phyloP scores from a whole-genome alignment of 108 stramenopile genomes.

The Skeletonema potamos region DNA sequence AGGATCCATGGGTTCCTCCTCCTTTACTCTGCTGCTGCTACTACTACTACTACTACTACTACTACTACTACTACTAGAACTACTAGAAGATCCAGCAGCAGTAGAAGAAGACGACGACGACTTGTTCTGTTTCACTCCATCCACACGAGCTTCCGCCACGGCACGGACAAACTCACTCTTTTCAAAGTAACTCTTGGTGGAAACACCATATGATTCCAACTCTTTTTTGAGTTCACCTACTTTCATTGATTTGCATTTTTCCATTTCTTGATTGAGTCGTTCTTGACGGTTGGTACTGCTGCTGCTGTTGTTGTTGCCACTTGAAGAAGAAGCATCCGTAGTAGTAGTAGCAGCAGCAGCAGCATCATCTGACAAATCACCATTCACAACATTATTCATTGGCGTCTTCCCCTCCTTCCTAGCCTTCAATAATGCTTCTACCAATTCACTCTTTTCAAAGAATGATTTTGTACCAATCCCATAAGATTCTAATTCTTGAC shows the following conservation, averaged over 20 bases:
- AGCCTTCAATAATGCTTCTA: slow-evolving; percentile 65
- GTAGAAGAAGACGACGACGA: neutral
- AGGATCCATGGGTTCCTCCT: slow-evolving; percentile 70
- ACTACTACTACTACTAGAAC: slow-evolving; percentile 5
- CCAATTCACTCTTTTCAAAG: slow-evolving; percentile 79
- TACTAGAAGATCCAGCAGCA: neutral
- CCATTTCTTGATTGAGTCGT: slow-evolving; percentile 34
- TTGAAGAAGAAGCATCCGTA: neutral
- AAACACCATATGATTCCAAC: slow-evolving; percentile 45
- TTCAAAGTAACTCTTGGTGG: slow-evolving; percentile 49
- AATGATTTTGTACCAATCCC: slow-evolving; percentile 71
- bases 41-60: neutral
- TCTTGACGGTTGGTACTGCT: slow-evolving; percentile 13
- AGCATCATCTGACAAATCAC: neutral
- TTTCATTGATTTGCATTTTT: slow-evolving; percentile 44
- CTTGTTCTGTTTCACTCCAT: slow-evolving; percentile 49
- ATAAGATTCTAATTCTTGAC: slow-evolving; percentile 68
- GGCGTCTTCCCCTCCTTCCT: slow-evolving; percentile 69
- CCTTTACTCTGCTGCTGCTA: slow-evolving; percentile 1
- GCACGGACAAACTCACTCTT: slow-evolving; percentile 81
- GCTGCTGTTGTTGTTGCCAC: neutral
- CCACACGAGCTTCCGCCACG: slow-evolving; percentile 69
- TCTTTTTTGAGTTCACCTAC: slow-evolving; percentile 49
- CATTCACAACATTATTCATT: slow-evolving; percentile 10
- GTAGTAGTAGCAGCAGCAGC: neutral